Evolutionary conservation across 1,284 basidiomycete genomes (phyloP), one percentile per base, ranked within the genome.

Genomic region (Gymnopus androsaceus): DNA sequence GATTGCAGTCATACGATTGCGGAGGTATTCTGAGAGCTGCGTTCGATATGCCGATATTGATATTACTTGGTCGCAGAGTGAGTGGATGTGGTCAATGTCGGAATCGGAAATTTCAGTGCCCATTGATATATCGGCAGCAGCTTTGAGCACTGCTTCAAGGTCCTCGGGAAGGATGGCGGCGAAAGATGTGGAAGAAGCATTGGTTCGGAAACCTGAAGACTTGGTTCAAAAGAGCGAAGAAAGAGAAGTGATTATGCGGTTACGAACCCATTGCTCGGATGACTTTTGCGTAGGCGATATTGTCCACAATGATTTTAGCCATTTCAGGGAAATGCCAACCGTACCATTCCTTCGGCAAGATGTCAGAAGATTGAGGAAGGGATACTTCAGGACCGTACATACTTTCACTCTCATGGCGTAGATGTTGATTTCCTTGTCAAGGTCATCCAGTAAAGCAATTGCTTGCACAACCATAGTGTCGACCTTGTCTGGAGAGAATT

Each of bases 271-370:
- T 95, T 36, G 80, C 73, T 62, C 87, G 88, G 66, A 97, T 85
- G 57, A 91, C 87, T 75, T 95, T 96, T 58, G 97, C 94, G 72
- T 98, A 99, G 23, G 95, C 95, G 55, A 96, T 78, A 75, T 97
- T 99, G 80, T 99, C 96, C 62, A 89, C 86, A 64, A 98, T 91
- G 72, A 99, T 98, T 79, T 98, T 98, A 65, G 90, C 92, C 90
- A 99, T 94, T 75, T 99, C 96, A 9, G 96, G 96, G 84, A 98
- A 98, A 79, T 99, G 96, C 96, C 96, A 99, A 23, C 96, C 96
- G 69, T 98, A 99, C 96, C 96, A 99, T 83, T 98, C 96, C 92
- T 94, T 62, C 6, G 59, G 44, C 37, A 57, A 58, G 58, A 54
- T 44, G 57, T 49, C 28, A 63, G 50, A 42, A 55, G 4, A 40